Evolutionary conservation across 371 early-diverging fungal species (phyloP).

Genomic region (Rhizopus arrhizus): DNA sequence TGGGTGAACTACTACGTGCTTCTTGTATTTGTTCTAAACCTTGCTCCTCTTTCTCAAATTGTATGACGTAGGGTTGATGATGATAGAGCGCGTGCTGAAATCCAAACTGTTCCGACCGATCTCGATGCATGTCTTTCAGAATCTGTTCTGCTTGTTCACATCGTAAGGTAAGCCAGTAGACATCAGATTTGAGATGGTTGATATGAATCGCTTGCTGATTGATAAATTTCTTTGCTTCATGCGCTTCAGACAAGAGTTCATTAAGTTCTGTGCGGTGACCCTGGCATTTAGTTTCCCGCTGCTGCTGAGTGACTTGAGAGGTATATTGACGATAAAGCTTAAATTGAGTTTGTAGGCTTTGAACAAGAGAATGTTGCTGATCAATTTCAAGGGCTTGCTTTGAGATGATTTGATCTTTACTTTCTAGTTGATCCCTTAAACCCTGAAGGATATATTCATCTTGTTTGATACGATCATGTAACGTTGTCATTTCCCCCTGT

Average conservation of each 20-base stretch:
- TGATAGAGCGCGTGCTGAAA: neutral
- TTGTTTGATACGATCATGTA: neutral
- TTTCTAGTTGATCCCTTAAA: neutral
- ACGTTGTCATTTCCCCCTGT: neutral
- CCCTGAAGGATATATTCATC: neutral
- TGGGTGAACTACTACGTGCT: neutral
- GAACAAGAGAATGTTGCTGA: constrained; percentile 54
- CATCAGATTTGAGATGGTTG: constrained; percentile 36
- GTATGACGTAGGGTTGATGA: neutral
- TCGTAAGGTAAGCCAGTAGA: constrained; percentile 40
- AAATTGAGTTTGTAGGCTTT: neutral
- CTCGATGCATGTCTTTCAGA: constrained; percentile 7
- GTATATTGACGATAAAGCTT: neutral
- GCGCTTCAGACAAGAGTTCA: constrained; percentile 24
- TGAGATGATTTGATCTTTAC: neutral
- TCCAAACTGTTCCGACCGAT: neutral
- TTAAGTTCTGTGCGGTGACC: constrained; percentile 16
- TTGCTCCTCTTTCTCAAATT: neutral
- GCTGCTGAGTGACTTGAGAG: neutral
- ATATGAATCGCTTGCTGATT: constrained; percentile 39
- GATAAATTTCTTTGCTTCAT: constrained; percentile 43
- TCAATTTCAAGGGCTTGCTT: neutral
- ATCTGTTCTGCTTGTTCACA: constrained; percentile 22
- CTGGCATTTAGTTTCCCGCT: neutral
- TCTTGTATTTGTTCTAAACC: too few relatives aligned